These are phyloP conservation scores for Otatea glauca DNA, from an alignment of 176 grass and related monocot genomes.

Conservation along the genomic window DNA sequence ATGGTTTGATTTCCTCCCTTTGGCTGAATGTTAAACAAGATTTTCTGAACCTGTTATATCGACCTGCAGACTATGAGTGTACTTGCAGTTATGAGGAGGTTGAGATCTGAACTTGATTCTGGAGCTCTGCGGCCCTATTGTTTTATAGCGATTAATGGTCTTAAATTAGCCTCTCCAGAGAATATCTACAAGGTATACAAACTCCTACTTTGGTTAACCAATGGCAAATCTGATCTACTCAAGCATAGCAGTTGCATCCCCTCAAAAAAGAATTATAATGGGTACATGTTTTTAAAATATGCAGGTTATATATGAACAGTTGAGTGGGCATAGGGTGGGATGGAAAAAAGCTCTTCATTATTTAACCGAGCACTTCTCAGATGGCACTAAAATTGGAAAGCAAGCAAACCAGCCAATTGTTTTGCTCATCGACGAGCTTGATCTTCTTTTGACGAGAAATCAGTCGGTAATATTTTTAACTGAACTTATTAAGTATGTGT, in stretches of 20 bases:
- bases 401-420: slow-evolving; percentile 60
- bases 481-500: slow-evolving; percentile 14
- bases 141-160: slow-evolving; percentile 96
- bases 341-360: slow-evolving; percentile 96
- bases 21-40: slow-evolving; percentile 33
- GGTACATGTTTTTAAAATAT: slow-evolving; percentile 18
- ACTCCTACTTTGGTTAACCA: slow-evolving; percentile 21
- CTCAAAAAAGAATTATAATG: slow-evolving; percentile 21
- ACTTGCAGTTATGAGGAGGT: slow-evolving; percentile 83
- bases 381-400: slow-evolving; percentile 59
- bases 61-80: slow-evolving; percentile 90
- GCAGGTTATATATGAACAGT: slow-evolving; percentile 89
- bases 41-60: slow-evolving; percentile 38
- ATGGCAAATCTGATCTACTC: background rate
- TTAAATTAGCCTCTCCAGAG: slow-evolving; percentile 90
- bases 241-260: background rate
- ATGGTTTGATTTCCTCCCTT: slow-evolving; percentile 23
- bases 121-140: slow-evolving; percentile 73
- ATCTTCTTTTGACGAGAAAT: slow-evolving; percentile 87
- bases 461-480: slow-evolving; percentile 75
- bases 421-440: no score
- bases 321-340: slow-evolving; percentile 84
- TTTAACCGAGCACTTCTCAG: slow-evolving; percentile 91
- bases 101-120: slow-evolving; percentile 79
- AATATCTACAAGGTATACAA: slow-evolving; percentile 87